Evolutionary conservation across 1,284 basidiomycete species (phyloP), one percentile per base, ranked within the genome.

Genomic region (Taiwanofungus camphoratus): DNA sequence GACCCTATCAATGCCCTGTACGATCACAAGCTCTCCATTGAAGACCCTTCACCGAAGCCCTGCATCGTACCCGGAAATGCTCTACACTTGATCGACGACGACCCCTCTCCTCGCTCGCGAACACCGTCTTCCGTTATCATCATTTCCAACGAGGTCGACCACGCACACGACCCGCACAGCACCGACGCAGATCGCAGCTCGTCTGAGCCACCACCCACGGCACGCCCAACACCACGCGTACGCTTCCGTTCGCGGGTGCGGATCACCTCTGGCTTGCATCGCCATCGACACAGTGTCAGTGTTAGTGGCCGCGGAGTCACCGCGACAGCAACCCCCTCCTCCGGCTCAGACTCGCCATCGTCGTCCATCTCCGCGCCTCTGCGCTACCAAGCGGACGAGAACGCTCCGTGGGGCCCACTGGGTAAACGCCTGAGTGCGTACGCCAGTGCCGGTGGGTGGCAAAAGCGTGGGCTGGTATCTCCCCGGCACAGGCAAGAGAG

Each of bases 321-420:
- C 45, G 42, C 57, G 44, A 45, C 39, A 39, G n/a, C n/a, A n/a
- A 52, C 57, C 42, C 51, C 54, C 21, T 76, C 77, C 4, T 76
- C 77, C 20, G 54, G 64, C 21, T 79, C 79, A 4, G 70, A 71
- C 33, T 86, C 83, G 1, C 73, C 73, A 2, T 84, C 81, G 8
- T 85, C 82, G 3, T 84, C 82, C 26, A 80, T 87, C 52, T 85
- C 82, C 21, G 85, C 74, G 1, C 83, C 85, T 11, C 65, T 87
- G 23, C 79, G 77, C 32, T 73, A 74, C 46, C 70, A 69, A 44
- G 63, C 70, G 11, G 74, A 76, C 40, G 75, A 74, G 36, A 65
- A 69, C 45, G 65, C 71, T 1, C 67, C 71, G 3, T 81, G 77
- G 73, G 76, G 71, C 8, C 73, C 80, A 7, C 63, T 83, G 15